These are phyloP conservation scores for Colletotrichum orbiculare DNA, from an alignment of 2,329 filamentous ascomycete species.

Conservation along the genomic window DNA sequence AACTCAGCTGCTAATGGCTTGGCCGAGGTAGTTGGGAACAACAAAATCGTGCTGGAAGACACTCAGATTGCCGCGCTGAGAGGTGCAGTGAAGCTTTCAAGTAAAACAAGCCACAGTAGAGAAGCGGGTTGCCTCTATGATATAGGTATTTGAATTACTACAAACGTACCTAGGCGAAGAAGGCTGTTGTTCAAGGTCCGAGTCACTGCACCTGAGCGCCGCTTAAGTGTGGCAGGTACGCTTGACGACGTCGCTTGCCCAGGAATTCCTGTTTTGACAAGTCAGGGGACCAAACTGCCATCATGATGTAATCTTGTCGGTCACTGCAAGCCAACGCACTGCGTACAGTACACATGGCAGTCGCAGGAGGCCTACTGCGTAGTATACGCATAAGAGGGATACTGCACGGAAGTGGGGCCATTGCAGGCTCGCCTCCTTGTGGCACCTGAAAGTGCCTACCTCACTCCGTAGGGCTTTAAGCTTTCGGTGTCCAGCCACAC, in stretches of 20 bases:
- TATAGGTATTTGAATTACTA: slow-evolving; percentile 11
- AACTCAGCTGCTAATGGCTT: too few species aligned
- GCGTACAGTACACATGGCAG: slow-evolving; percentile 3
- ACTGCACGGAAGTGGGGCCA: slow-evolving; percentile 12
- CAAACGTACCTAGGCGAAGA: background rate
- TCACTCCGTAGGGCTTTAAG: too few species aligned
- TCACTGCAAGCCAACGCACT: slow-evolving; percentile 32
- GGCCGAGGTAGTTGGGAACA: too few species aligned
- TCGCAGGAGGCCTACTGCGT: slow-evolving; percentile 29
- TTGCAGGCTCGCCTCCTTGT: slow-evolving; percentile 12
- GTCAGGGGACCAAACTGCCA: slow-evolving; percentile 29
- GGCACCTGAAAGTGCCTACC: too few species aligned
- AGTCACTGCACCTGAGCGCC: slow-evolving; percentile 13
- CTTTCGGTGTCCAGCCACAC: too few species aligned
- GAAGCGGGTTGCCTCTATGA: background rate
- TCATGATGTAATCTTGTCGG: slow-evolving; percentile 36
- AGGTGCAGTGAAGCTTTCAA: too few species aligned
- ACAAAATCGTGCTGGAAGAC: too few species aligned
- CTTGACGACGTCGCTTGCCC: slow-evolving; percentile 3
- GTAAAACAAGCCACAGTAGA: too few species aligned
- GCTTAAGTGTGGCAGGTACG: slow-evolving; percentile 14
- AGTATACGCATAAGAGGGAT: too few species aligned
- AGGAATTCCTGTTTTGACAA: slow-evolving; percentile 36
- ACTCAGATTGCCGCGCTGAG: too few species aligned
- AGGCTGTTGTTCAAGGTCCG: slow-evolving; percentile 17